Evolutionary conservation across 352 stramenopile species (phyloP).

Genomic region (Phytopythium chamaehyphon): DNA sequence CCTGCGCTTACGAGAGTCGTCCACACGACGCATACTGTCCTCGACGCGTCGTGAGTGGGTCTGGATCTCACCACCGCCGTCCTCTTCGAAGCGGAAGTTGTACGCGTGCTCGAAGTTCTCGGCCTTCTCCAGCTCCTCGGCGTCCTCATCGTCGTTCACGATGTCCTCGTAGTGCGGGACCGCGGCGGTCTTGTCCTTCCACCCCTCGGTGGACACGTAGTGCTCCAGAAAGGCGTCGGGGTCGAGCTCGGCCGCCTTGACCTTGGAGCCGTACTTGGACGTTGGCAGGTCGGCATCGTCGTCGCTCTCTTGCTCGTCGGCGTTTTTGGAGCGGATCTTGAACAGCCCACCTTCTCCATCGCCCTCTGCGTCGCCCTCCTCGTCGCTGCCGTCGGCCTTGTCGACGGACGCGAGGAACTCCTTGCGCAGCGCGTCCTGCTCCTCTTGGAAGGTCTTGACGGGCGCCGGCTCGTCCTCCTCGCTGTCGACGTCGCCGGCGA

Average conservation of each 20-base stretch:
- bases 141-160: slow-evolving; percentile 86
- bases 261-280: slow-evolving; percentile 57
- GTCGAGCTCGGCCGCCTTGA: slow-evolving; percentile 60
- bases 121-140: slow-evolving; percentile 90
- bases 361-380: slow-evolving; percentile 25
- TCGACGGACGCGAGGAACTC: slow-evolving; percentile 60
- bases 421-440: slow-evolving; percentile 64
- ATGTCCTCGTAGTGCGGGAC: slow-evolving; percentile 82
- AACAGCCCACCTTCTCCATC: slow-evolving; percentile 82
- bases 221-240: slow-evolving; percentile 75
- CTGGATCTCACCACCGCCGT: slow-evolving; percentile 82
- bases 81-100: slow-evolving; percentile 99
- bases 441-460: slow-evolving; percentile 64
- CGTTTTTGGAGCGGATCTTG: slow-evolving; percentile 2
- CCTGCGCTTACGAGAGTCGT: slow-evolving; percentile 95
- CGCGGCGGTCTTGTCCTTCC: slow-evolving; percentile 71
- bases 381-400: slow-evolving; percentile 28
- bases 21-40: slow-evolving; percentile 92
- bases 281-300: slow-evolving; percentile 67
- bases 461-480: slow-evolving; percentile 41
- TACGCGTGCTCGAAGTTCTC: slow-evolving; percentile 98
- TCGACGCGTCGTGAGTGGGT: slow-evolving; percentile 82
- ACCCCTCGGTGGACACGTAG: slow-evolving; percentile 75
- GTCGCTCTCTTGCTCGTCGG: slow-evolving; percentile 48
- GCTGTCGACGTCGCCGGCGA: slow-evolving; percentile 74